Percentiles rank a stretch among this genome's conserved stretches.
Conservation (phyloP, 2,329 filamentous ascomycete species). For the Nigrospora osmanthi region DNA sequence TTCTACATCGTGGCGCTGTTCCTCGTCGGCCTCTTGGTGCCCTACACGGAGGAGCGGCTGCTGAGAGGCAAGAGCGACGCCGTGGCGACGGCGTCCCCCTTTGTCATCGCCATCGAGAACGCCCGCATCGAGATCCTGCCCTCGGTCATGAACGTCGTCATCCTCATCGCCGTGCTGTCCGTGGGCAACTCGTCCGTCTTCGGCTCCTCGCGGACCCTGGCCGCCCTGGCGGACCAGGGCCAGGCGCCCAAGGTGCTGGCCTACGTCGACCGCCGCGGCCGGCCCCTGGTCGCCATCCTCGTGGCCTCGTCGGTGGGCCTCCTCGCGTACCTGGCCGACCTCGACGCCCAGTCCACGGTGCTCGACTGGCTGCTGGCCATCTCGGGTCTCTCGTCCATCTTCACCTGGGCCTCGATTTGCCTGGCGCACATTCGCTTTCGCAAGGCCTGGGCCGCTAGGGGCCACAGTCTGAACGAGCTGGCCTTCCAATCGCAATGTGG, state of each 20-base stretch:
- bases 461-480: slow-evolving; percentile 66
- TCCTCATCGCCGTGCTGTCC: slow-evolving; percentile 81
- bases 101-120: slow-evolving; percentile 78
- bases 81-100: slow-evolving; percentile 53
- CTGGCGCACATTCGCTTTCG: slow-evolving; percentile 91
- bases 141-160: slow-evolving; percentile 89
- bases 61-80: slow-evolving; percentile 18
- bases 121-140: slow-evolving; percentile 72
- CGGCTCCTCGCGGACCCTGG: slow-evolving; percentile 82
- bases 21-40: slow-evolving; percentile 24
- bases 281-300: slow-evolving; percentile 66
- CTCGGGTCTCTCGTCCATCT: slow-evolving; percentile 64
- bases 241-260: slow-evolving; percentile 71
- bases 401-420: slow-evolving; percentile 81
- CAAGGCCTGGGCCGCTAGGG: slow-evolving; percentile 62
- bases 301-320: slow-evolving; percentile 62
- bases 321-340: slow-evolving; percentile 68
- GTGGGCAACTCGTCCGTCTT: slow-evolving; percentile 92
- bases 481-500: slow-evolving; percentile 78
- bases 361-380: slow-evolving; percentile 77
- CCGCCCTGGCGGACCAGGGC: slow-evolving; percentile 79
- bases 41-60: slow-evolving; percentile 21
- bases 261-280: slow-evolving; percentile 77
- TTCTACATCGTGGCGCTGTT: slow-evolving; percentile 63
- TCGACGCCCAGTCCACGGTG: slow-evolving; percentile 48